Evolutionary conservation across 371 early-diverging fungal species (phyloP).

Genomic region (Capniomyces stellatus): DNA sequence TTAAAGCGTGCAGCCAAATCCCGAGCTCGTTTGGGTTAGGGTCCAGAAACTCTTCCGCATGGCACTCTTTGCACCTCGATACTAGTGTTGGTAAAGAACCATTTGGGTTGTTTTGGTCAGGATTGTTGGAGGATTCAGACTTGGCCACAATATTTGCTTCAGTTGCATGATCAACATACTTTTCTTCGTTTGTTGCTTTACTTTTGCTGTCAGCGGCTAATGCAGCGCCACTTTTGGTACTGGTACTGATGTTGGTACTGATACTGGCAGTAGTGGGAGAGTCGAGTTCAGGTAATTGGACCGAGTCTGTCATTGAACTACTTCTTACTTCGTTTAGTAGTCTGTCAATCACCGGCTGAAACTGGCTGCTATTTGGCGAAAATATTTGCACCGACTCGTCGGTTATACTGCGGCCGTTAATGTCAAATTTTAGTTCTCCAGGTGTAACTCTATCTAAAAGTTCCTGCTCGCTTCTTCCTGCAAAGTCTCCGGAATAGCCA

Average conservation of each 20-base stretch:
- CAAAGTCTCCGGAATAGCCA: slow-evolving; percentile 30
- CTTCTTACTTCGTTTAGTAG: slow-evolving; percentile 2
- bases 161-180: not conserved
- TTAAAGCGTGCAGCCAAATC: slow-evolving; percentile 74
- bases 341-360: not conserved
- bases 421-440: not conserved
- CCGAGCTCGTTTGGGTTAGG: slow-evolving; percentile 42
- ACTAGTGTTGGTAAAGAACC: not conserved
- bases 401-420: not conserved
- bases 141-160: not conserved
- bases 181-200: slow-evolving; percentile 2
- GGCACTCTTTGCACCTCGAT: slow-evolving; percentile 29
- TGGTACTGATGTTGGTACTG: not conserved
- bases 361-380: not conserved
- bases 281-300: not conserved
- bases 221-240: not conserved
- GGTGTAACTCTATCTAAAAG: not conserved
- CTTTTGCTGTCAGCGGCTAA: not conserved
- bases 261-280: not conserved
- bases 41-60: slow-evolving; percentile 31
- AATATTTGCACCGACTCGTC: not conserved
- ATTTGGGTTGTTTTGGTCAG: not conserved
- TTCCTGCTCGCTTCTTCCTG: not conserved
- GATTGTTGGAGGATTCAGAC: no score
- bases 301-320: not conserved